Percentiles rank a stretch among this genome's conserved stretches.
phyloP scores from a whole-genome alignment of 768 basidiomycete genomes.

The Pholiota molesta region DNA sequence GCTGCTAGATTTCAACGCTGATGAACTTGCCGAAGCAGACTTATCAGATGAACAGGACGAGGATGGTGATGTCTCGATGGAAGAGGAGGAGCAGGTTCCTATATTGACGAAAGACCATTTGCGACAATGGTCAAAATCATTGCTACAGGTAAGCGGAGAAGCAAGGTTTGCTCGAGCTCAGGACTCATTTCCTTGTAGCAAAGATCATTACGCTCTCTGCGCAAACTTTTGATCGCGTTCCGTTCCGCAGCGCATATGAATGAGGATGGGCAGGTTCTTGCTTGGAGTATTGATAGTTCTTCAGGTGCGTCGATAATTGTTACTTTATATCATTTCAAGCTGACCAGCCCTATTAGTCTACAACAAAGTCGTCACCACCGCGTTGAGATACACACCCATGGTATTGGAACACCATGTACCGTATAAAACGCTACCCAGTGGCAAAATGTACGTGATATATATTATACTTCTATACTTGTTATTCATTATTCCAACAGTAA shows the following conservation, averaged over 20 bases:
- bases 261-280: conserved; percentile 76
- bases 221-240: conserved; percentile 88
- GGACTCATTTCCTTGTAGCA: conserved; percentile 49
- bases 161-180: neutral
- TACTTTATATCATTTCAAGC: neutral
- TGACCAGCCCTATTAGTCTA: conserved; percentile 62
- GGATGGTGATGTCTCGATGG: conserved; percentile 43
- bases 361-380: conserved; percentile 86
- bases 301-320: conserved; percentile 49
- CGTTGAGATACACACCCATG: conserved; percentile 89
- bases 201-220: conserved; percentile 80
- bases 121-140: conserved; percentile 83
- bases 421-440: conserved; percentile 78
- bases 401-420: conserved; percentile 87
- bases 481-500: conserved; percentile 53
- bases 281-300: conserved; percentile 86
- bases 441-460: conserved; percentile 72
- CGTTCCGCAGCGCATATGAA: conserved; percentile 90
- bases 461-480: neutral
- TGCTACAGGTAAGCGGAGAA: conserved; percentile 56
- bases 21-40: conserved; percentile 39
- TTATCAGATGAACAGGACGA: conserved; percentile 49
- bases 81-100: conserved; percentile 50
- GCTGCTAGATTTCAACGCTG: conserved; percentile 77
- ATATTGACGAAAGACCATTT: conserved; percentile 72